These are phyloP conservation scores for barrel medic (Medicago truncatula) DNA, from an alignment of 306 rosid species.

Conservation along the genomic window DNA sequence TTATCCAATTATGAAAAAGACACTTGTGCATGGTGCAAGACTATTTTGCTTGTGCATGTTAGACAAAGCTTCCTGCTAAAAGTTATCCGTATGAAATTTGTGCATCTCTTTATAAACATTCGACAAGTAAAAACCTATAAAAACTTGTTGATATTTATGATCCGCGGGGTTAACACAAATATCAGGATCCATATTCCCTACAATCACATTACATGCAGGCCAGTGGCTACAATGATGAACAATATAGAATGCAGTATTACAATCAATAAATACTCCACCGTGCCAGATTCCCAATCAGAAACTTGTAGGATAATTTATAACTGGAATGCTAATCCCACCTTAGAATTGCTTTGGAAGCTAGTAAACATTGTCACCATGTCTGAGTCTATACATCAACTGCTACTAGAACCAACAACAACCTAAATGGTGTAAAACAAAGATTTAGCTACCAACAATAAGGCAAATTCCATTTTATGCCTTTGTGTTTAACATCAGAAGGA, in stretches of 20 bases:
- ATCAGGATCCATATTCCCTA: slow-evolving; percentile 5
- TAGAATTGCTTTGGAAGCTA: slow-evolving; percentile 20
- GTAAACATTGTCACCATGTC: slow-evolving; percentile 16
- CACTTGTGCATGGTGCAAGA: too few relatives aligned
- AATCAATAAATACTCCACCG: slow-evolving; percentile 23
- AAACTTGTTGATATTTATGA: background rate
- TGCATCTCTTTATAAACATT: slow-evolving; percentile 1
- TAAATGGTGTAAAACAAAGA: slow-evolving; percentile 17
- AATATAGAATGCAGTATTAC: slow-evolving; percentile 7
- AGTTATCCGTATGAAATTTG: background rate
- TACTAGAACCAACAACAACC: slow-evolving; percentile 26
- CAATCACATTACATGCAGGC: slow-evolving; percentile 17
- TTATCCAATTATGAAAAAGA: too few relatives aligned
- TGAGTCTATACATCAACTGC: slow-evolving; percentile 4
- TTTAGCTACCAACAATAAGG: slow-evolving; percentile 22
- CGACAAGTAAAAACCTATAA: slow-evolving; percentile 2
- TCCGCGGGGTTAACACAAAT: background rate
- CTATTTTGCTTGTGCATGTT: too few relatives aligned
- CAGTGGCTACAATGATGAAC: slow-evolving; percentile 6
- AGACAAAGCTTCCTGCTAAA: background rate
- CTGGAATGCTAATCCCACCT: slow-evolving; percentile 27
- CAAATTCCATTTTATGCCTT: slow-evolving; percentile 19
- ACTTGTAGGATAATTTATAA: slow-evolving; percentile 11
- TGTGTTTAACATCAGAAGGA: background rate
- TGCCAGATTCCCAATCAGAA: background rate